Evolutionary conservation across 2,329 filamentous ascomycete species (phyloP).

Genomic region (Fusarium brevicatenulatum): DNA sequence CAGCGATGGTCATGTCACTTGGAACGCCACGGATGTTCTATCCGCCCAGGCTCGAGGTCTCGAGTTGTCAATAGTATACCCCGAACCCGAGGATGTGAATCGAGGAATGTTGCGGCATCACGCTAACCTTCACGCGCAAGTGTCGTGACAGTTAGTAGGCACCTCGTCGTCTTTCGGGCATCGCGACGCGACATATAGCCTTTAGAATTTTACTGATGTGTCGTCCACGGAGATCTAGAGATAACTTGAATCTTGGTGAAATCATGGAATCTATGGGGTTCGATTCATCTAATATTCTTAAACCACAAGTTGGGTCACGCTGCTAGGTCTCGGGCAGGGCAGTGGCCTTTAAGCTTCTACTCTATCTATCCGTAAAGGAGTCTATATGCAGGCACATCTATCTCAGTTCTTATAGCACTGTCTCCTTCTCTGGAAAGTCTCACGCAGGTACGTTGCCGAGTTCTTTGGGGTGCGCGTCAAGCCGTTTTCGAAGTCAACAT

Average conservation of each 20-base stretch:
- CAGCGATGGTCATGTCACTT: not conserved
- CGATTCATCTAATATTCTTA: not conserved
- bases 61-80: not conserved
- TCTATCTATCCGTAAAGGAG: not conserved
- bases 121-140: not conserved
- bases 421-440: not conserved
- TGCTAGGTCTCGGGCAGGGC: not conserved
- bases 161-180: not conserved
- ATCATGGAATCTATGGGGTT: not conserved
- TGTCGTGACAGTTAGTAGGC: not conserved
- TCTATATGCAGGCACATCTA: not conserved
- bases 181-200: not conserved
- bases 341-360: not conserved
- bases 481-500: constrained; percentile 50
- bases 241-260: too few relatives aligned
- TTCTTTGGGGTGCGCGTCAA: constrained; percentile 52
- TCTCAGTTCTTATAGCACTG: not conserved
- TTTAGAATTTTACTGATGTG: too few relatives aligned
- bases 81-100: not conserved
- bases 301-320: not conserved
- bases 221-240: not conserved
- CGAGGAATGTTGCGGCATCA: not conserved
- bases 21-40: not conserved
- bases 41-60: not conserved
- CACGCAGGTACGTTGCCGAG: constrained; percentile 38